These are phyloP conservation scores for Kalaharituber pfeilii DNA, from an alignment of 2,329 filamentous ascomycete species.

Conservation along the genomic window DNA sequence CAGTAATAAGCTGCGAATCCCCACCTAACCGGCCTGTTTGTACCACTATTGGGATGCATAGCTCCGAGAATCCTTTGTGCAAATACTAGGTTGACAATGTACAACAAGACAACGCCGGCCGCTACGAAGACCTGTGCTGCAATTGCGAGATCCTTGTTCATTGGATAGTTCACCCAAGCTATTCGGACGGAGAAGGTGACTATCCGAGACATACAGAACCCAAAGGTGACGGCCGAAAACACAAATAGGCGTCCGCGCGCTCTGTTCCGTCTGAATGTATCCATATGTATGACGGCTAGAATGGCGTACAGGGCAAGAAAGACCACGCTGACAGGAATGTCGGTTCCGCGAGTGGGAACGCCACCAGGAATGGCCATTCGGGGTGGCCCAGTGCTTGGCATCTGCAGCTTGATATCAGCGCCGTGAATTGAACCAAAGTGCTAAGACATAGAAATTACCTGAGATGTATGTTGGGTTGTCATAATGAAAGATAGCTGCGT, in stretches of 20 bases:
- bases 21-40: background rate
- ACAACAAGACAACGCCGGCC: constrained; percentile 57
- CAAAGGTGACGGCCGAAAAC: constrained; percentile 10
- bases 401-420: no score
- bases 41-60: constrained; percentile 52
- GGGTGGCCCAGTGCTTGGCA: background rate
- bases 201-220: constrained; percentile 22
- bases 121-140: constrained; percentile 53
- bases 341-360: background rate
- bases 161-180: constrained; percentile 31
- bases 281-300: background rate
- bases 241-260: constrained; percentile 12
- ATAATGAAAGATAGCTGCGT: no score
- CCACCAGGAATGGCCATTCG: background rate
- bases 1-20: background rate
- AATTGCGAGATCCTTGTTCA: constrained; percentile 30
- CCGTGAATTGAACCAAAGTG: no score
- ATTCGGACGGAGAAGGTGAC: constrained; percentile 37
- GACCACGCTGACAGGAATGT: background rate
- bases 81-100: constrained; percentile 62
- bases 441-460: no score
- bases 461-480: no score
- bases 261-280: background rate
- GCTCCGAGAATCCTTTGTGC: constrained; percentile 58
- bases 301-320: background rate